phyloP scores from a whole-genome alignment of 2,329 filamentous ascomycete genomes.

The Plectosphaerella cucumerina region DNA sequence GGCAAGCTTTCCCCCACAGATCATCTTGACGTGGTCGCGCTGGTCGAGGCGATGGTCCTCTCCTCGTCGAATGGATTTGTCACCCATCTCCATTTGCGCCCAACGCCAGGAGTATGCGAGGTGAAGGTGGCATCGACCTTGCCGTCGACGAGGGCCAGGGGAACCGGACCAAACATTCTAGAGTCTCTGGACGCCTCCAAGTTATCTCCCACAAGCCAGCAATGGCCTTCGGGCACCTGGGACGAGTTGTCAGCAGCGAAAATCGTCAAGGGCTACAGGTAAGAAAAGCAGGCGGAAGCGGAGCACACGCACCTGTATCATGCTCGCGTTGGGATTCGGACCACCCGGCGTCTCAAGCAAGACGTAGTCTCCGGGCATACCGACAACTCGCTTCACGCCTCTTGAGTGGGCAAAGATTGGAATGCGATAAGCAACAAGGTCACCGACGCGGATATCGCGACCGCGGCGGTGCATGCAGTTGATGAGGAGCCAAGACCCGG shows the following conservation, averaged over 20 bases:
- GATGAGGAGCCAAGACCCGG: constrained; percentile 66
- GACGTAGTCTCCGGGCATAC: constrained; percentile 74
- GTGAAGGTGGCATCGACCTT: constrained; percentile 62
- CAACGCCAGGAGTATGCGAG: constrained; percentile 25
- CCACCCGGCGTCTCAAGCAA: constrained; percentile 57
- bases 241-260: constrained; percentile 1
- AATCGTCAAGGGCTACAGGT: background rate
- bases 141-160: constrained; percentile 76
- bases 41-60: too few relatives aligned
- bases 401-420: constrained; percentile 58
- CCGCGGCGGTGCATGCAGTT: constrained; percentile 67
- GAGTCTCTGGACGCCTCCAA: constrained; percentile 80
- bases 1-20: too few relatives aligned
- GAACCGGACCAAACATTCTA: constrained; percentile 78
- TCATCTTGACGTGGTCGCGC: too few relatives aligned
- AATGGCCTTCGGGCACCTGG: constrained; percentile 86
- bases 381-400: constrained; percentile 76
- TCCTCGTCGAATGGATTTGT: too few relatives aligned
- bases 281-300: background rate
- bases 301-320: constrained; percentile 59
- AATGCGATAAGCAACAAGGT: constrained; percentile 75
- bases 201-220: constrained; percentile 89
- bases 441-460: constrained; percentile 65
- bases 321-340: constrained; percentile 34
- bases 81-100: too few relatives aligned